Evolutionary conservation across 2,329 filamentous ascomycete genomes (phyloP), one percentile per base, ranked within the genome.

Genomic region (Talaromyces sp.): DNA sequence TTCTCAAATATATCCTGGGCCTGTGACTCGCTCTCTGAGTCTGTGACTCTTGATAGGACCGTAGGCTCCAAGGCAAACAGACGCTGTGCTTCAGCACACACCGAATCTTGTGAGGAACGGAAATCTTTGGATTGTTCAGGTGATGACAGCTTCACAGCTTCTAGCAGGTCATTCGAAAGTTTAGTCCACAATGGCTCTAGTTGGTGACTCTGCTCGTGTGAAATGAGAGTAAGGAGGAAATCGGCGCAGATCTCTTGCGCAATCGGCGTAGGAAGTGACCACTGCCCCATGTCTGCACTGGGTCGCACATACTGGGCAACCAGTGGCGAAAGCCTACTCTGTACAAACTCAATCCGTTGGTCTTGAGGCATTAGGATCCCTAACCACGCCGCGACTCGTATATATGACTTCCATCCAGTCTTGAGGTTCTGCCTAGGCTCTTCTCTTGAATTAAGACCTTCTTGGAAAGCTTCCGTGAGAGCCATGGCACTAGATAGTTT

Each of bases 81-180:
- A 0, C 89, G 85, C 41, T 80, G 77, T 0, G 86, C 86, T 62
- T 88, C 82, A 6, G 85, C 79, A 9, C 84, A 82, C 22, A 96
- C 80, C 36, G 78, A 77, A 46, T 84, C 80, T 67, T 96, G 91
- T 0, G 90, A 95, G 37, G 80, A 79, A 22, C 83, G 80, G 61
- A 89, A 89, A 16, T 91, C 88, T 56, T 87, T 87, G 0, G 91
- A 91, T 51, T 93, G 86, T 66, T 93, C 91, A 1, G 92, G 91
- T 4, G 90, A 80, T 0, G 91, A 95, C 5, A 84, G 83, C 49
- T 86, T 86, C 51, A 96, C 85, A 33, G 82, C 80, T 29, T 84
- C 77, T 22, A 86, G 77, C n/a, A 96, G 74, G 0, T 79, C 70
- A 1, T 82, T 75, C 0, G 84, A 82, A n/a, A 91, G 71, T 1